Base-by-base conservation (phyloP, 2,329 filamentous ascomycete genomes). In the Epichloe sylvatica region DNA sequence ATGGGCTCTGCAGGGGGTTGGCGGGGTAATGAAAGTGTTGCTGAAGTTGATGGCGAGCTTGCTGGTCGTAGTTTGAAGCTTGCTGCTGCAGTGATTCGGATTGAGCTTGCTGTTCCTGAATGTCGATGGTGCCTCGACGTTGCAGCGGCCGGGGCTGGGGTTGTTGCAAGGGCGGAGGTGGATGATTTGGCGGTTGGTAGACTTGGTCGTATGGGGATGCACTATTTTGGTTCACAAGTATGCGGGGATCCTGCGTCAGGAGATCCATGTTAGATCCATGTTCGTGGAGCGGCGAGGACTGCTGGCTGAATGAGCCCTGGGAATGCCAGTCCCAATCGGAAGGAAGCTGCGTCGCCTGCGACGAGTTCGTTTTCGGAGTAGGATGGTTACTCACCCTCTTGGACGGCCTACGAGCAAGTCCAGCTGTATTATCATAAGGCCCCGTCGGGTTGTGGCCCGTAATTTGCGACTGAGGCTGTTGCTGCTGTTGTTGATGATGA, bases 301-400 rank as follows among this genome's bases (percentile, higher is more conserved):
- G 54, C 51, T 58, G 56, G 55, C 53, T 46, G 45, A 30, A 25
- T 30, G 53, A 46, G 47, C 48, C 51, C 52, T 49, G 53, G 51
- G 54, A 52, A 33, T 56, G 54, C 52, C 56, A 60, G 37, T 59
- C 53, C 33, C 52, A 53, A 34, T 53, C 51, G 21, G 53, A 38
- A n/a, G 51, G 37, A 46, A 51, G 46, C 49, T 47, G 50, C 13
- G 38, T 49, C 21, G 45, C 23, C 45, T 59, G 52, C 51, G 67
- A 62, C 54, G 65, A 57, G 54, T 62, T 67, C 36, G 71, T 72
- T 59, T 69, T 69, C 55, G 73, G 56, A 57, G 64, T 59, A 56
- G 70, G 67, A 50, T 63, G 63, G 53, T 73, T 70, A 70, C 74
- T 75, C 61, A 74, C 66, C 59, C 77, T 71, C 67, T 78, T 80